These are phyloP conservation scores for Rhynchosporium secalis DNA, from an alignment of 2,329 filamentous ascomycete species.

Conservation along the genomic window DNA sequence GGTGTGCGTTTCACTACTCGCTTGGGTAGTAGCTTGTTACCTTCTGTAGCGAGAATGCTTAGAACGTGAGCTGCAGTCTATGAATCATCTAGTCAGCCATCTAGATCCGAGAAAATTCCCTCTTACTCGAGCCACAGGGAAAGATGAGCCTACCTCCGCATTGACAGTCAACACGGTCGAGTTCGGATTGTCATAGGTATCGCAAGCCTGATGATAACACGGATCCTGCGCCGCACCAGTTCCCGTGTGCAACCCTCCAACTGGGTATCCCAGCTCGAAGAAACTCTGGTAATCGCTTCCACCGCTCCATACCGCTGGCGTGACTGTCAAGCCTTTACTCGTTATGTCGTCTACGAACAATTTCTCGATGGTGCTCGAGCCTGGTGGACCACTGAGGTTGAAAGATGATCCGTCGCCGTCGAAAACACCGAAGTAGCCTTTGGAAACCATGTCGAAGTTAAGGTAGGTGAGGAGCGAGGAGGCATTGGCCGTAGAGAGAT, in stretches of 20 bases:
- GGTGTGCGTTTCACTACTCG: conserved; percentile 5
- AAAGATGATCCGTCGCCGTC: conserved; percentile 58
- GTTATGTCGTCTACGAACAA: conserved; percentile 46
- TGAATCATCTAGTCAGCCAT: neutral
- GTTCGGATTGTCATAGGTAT: conserved; percentile 23
- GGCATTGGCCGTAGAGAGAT: conserved; percentile 49
- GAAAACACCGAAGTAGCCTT: conserved; percentile 54
- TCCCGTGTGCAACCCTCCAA: conserved; percentile 24
- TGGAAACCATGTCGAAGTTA: conserved; percentile 66
- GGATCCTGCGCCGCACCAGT: conserved; percentile 21
- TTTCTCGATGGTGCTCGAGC: conserved; percentile 55
- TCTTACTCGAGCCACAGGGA: no score
- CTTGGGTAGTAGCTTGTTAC: conserved; percentile 19
- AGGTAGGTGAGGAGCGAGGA: conserved; percentile 59
- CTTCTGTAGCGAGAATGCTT: conserved; percentile 19
- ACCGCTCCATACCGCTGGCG: conserved; percentile 18
- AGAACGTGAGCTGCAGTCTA: conserved; percentile 24
- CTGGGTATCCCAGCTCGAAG: conserved; percentile 21
- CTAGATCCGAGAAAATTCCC: no score
- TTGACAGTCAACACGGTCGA: conserved; percentile 23
- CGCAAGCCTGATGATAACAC: conserved; percentile 27
- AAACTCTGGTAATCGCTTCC: conserved; percentile 23
- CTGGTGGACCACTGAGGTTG: conserved; percentile 54
- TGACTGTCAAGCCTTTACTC: conserved; percentile 17
- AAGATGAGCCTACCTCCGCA: conserved; percentile 14